Evolutionary conservation across 108 stramenopile genomes (phyloP).

Genomic region (Bacterosira constricta): DNA sequence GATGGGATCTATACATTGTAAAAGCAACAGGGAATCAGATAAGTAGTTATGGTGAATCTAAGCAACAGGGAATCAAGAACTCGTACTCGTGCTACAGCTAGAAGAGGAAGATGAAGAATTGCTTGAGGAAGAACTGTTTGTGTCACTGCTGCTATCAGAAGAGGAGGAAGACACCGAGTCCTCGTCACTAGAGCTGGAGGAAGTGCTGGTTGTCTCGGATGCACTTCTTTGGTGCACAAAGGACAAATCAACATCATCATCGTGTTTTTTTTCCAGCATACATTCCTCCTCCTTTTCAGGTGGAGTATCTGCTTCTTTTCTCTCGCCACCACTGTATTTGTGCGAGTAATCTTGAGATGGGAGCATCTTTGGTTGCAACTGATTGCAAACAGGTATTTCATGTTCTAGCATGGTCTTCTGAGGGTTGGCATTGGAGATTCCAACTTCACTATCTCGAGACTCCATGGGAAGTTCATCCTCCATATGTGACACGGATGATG

Average conservation of each 20-base stretch:
- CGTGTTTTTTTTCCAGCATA: neutral
- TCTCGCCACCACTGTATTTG: neutral
- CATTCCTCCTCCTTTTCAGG: neutral
- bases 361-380: neutral
- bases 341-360: neutral
- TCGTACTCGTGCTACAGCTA: neutral
- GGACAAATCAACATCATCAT: neutral
- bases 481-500: neutral
- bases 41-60: too few relatives aligned
- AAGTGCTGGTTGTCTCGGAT: neutral
- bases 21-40: too few relatives aligned
- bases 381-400: neutral
- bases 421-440: too few relatives aligned
- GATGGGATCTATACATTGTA: too few relatives aligned
- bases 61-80: too few relatives aligned
- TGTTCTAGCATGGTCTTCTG: too few relatives aligned
- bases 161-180: neutral
- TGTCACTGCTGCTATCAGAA: conserved; percentile 1
- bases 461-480: neutral
- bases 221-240: neutral
- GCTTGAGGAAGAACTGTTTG: neutral
- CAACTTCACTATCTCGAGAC: too few relatives aligned
- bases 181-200: conserved; percentile 5
- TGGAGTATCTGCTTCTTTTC: too few relatives aligned
- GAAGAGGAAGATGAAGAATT: conserved; percentile 3